Evolutionary conservation across 371 early-diverging fungal genomes (phyloP), one percentile per base, ranked within the genome.

Genomic region (Gilbertella persicaria): DNA sequence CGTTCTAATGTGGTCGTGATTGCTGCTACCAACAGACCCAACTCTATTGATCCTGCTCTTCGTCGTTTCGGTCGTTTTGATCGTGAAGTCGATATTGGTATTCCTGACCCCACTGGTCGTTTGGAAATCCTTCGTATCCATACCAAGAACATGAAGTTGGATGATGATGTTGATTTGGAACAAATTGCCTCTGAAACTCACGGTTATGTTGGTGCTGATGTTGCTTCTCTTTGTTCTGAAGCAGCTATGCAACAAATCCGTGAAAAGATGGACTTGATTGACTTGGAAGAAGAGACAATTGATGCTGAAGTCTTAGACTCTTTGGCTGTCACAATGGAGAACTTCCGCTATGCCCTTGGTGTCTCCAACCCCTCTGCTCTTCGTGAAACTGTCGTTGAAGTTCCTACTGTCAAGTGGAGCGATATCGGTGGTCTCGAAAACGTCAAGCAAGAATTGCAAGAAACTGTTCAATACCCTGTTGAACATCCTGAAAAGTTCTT

Each of bases 201-300:
- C 76, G 99, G 99, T 58, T 97, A 93, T 79, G 99, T 98, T 40
- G 99, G 99, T 62, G 91, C 99, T 42, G 99, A 99, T 83, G 74
- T 99, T 64, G 99, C 99, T 20, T 93, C 99, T 8, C 88, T 99
- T 54, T 99, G 99, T 77, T 98, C 99, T 46, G 99, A 99, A 78
- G 99, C 99, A 14, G 99, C 99, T 47, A 94, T 99, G 90, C 99
- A 99, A 80, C 99, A 99, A 75, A 99, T 99, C 60, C 95, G 99
- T 71, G 99, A 98, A 70, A 99, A 99, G 87, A 90, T 96, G 90
- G 91, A 92, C 55, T 79, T 97, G 45, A 99, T 99, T 71, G 99
- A 99, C 67, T 80, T 99, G 12, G 99, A 99, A 58, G 96, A 96
- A 56, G 99, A 99, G 36, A 94, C 94, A 30, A 98, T 99, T 60